A percentile compares a stretch with the other conserved stretches of the same genome.
Conservation (phyloP, 176 grass and related monocot species). For the Juncus inflexus region DNA sequence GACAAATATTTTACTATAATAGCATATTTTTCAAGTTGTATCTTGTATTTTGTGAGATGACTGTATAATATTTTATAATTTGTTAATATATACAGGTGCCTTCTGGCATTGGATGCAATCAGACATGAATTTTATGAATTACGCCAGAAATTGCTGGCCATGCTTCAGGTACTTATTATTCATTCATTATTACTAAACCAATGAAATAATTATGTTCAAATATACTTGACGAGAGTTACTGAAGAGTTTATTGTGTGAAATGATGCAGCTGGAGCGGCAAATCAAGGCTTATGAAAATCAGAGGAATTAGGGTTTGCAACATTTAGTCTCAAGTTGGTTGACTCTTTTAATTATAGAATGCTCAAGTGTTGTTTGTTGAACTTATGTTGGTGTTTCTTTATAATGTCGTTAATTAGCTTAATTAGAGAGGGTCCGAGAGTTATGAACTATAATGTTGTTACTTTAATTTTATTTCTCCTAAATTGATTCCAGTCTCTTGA, state of each 20-base stretch:
- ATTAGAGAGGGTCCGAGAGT: too few relatives aligned
- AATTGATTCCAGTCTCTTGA: too few relatives aligned
- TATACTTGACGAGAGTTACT: neutral
- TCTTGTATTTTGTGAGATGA: neutral
- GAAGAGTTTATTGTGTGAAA: slow-evolving; percentile 12
- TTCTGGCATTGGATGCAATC: slow-evolving; percentile 48
- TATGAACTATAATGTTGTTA: too few relatives aligned
- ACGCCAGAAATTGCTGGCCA: slow-evolving; percentile 53
- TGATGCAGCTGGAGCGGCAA: slow-evolving; percentile 71
- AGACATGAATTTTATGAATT: slow-evolving; percentile 58
- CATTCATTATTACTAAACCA: neutral
- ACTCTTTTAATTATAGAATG: too few relatives aligned
- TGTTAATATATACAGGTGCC: slow-evolving; percentile 36
- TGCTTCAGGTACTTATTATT: slow-evolving; percentile 65
- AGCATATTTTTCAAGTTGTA: neutral
- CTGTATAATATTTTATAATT: neutral
- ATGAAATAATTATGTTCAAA: neutral
- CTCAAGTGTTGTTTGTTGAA: too few relatives aligned
- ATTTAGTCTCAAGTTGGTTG: too few relatives aligned
- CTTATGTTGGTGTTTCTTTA: too few relatives aligned
- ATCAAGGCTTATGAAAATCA: slow-evolving; percentile 45
- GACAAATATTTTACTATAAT: neutral
- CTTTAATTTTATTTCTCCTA: too few relatives aligned
- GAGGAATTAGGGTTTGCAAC: neutral
- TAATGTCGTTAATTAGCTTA: too few relatives aligned